phyloP scores from a whole-genome alignment of 495 filamentous ascomycete species.

The Aspergillus leporis region DNA sequence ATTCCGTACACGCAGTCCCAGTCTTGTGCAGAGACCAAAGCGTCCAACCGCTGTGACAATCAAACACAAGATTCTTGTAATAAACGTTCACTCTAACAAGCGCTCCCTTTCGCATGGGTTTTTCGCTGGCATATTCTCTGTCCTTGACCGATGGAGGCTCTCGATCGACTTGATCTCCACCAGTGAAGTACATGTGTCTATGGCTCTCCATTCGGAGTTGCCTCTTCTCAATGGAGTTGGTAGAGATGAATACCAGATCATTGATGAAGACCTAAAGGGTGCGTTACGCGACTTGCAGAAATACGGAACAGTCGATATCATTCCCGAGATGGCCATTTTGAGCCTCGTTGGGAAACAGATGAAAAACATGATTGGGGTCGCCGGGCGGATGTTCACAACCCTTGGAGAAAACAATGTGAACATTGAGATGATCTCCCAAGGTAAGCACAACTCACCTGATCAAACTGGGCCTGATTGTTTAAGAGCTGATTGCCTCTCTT shows the following conservation, averaged over 20 bases:
- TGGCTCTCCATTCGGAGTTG: slow-evolving; percentile 79
- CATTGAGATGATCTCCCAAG: slow-evolving; percentile 97
- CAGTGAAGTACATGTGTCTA: slow-evolving; percentile 91
- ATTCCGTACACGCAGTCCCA: slow-evolving; percentile 50
- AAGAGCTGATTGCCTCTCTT: slow-evolving; percentile 21
- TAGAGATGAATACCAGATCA: slow-evolving; percentile 63
- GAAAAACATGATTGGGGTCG: slow-evolving; percentile 92
- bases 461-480: slow-evolving; percentile 11
- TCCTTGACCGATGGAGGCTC: slow-evolving; percentile 74
- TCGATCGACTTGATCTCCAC: slow-evolving; percentile 93
- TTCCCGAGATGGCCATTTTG: slow-evolving; percentile 86
- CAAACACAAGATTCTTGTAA: slow-evolving; percentile 87
- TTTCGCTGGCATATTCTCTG: slow-evolving; percentile 85
- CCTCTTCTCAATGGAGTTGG: slow-evolving; percentile 54
- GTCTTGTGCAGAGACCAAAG: slow-evolving; percentile 54
- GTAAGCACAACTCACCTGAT: slow-evolving; percentile 47
- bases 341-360: slow-evolving; percentile 90
- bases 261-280: slow-evolving; percentile 61
- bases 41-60: slow-evolving; percentile 92
- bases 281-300: slow-evolving; percentile 69
- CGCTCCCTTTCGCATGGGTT: slow-evolving; percentile 86
- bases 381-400: slow-evolving; percentile 85
- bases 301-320: slow-evolving; percentile 82
- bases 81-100: slow-evolving; percentile 95
- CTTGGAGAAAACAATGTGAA: slow-evolving; percentile 87